phyloP scores from a whole-genome alignment of 768 basidiomycete species.

The Xanthoconium purpureum region DNA sequence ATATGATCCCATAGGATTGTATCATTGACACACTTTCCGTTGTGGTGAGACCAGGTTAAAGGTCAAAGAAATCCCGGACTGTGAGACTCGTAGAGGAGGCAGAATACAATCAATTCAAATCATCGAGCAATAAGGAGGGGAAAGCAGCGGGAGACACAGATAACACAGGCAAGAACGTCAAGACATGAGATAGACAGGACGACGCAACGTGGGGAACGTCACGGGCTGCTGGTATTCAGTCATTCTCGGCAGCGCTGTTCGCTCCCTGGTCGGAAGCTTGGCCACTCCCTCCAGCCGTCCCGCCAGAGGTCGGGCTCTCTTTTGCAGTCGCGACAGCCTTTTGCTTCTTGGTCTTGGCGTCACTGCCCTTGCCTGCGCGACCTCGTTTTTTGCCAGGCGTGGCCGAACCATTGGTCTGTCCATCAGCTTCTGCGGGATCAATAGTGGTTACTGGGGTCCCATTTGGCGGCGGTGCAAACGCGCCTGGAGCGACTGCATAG shows the following conservation, averaged over 20 bases:
- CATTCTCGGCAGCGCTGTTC: constrained; percentile 25
- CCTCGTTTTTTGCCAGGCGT: constrained; percentile 29
- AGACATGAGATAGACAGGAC: constrained; percentile 2
- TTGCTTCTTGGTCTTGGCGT: constrained; percentile 32
- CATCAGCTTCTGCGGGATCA: constrained; percentile 18
- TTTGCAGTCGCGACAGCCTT: constrained; percentile 17
- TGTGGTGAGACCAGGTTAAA: constrained; percentile 26
- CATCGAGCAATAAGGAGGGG: constrained; percentile 4
- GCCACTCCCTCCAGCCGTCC: constrained; percentile 27
- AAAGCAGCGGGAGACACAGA: constrained; percentile 5
- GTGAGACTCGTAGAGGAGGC: constrained; percentile 20
- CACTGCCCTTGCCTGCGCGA: constrained; percentile 30
- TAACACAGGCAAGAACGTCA: constrained; percentile 12
- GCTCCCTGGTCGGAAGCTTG: constrained; percentile 23
- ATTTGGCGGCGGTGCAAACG: constrained; percentile 31
- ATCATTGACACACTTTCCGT: constrained; percentile 10
- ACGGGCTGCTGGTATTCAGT: constrained; percentile 13
- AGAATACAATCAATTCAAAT: constrained; percentile 27
- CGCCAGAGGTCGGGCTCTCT: constrained; percentile 24
- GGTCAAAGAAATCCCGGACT: constrained; percentile 31
- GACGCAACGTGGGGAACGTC: background rate
- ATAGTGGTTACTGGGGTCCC: constrained; percentile 26
- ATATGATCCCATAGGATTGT: constrained; percentile 22
- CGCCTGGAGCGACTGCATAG: constrained; percentile 30
- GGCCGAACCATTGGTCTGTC: constrained; percentile 18